Conservation (phyloP, 352 stramenopile species). For the Globisporangium parvum region DNA sequence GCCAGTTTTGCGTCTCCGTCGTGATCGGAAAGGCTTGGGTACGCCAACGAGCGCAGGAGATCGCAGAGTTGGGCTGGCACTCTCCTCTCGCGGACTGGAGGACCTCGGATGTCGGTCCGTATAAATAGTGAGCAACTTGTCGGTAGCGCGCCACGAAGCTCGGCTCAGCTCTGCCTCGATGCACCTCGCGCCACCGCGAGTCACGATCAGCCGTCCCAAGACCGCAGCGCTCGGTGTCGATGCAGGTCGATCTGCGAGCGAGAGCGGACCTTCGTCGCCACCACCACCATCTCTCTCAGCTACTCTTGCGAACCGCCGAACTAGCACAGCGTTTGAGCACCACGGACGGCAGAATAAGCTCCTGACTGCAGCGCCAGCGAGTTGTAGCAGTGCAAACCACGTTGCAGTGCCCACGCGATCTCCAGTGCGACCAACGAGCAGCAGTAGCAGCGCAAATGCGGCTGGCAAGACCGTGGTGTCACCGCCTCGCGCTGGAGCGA, state of each 20-base stretch:
- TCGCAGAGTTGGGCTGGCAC: too few species aligned
- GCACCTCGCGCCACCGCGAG: conserved; percentile 14
- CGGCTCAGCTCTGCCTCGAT: too few species aligned
- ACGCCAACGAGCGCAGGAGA: too few species aligned
- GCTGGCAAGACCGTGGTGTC: not conserved
- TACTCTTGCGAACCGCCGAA: not conserved
- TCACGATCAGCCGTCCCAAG: conserved; percentile 23
- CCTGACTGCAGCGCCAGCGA: not conserved
- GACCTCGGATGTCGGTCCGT: too few species aligned
- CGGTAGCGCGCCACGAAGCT: too few species aligned
- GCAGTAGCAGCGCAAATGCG: not conserved
- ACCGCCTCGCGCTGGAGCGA: not conserved
- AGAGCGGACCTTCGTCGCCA: not conserved
- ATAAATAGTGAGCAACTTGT: too few species aligned
- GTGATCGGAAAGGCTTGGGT: too few species aligned
- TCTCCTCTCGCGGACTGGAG: too few species aligned
- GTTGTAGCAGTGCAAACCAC: not conserved
- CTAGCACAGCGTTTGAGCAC: not conserved
- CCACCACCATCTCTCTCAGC: not conserved
- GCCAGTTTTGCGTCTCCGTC: too few species aligned
- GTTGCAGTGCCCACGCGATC: not conserved
- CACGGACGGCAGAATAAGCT: conserved; percentile 1
- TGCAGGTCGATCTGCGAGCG: not conserved
- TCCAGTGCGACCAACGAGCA: conserved; percentile 7
- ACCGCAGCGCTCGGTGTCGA: conserved; percentile 7